Conservation (phyloP, 345 rosid genomes). For the Garcia nutans region DNA sequence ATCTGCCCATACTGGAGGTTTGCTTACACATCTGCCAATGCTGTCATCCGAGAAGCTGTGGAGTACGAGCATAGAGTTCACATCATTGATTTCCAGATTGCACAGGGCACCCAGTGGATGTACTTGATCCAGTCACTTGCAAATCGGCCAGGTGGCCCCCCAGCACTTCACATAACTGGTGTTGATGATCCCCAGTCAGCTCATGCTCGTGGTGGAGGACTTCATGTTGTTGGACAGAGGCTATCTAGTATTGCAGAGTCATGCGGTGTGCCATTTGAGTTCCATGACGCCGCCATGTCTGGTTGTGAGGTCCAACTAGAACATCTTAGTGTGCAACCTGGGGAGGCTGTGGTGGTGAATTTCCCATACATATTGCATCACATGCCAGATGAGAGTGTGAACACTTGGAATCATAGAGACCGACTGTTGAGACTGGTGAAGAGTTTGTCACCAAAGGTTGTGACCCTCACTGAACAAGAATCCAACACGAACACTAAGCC, state of each 20-base stretch:
- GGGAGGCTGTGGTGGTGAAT: constrained; percentile 85
- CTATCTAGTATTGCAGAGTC: constrained; percentile 49
- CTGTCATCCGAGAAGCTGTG: constrained; percentile 59
- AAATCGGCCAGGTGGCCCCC: constrained; percentile 66
- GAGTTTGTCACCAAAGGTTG: constrained; percentile 74
- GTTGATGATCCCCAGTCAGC: constrained; percentile 89
- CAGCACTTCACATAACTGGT: constrained; percentile 71
- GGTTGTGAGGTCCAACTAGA: constrained; percentile 61
- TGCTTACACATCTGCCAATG: constrained; percentile 81
- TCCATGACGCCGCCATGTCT: constrained; percentile 71
- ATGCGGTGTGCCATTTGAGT: constrained; percentile 67
- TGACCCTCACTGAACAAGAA: constrained; percentile 78
- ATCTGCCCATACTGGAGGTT: constrained; percentile 93
- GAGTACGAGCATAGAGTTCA: constrained; percentile 64
- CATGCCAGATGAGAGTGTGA: constrained; percentile 98
- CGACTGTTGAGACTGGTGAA: constrained; percentile 71
- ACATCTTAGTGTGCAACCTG: constrained; percentile 56
- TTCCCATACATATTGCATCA: constrained; percentile 87
- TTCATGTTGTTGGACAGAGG: constrained; percentile 59
- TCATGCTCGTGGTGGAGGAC: constrained; percentile 94
- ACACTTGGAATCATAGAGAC: constrained; percentile 73
- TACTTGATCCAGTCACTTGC: constrained; percentile 57
- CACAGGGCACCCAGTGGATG: constrained; percentile 85
- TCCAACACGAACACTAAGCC: constrained; percentile 82
- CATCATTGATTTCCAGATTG: constrained; percentile 85